Base-by-base conservation (phyloP, 371 early-diverging fungal species). In the Mucor racemosus region DNA sequence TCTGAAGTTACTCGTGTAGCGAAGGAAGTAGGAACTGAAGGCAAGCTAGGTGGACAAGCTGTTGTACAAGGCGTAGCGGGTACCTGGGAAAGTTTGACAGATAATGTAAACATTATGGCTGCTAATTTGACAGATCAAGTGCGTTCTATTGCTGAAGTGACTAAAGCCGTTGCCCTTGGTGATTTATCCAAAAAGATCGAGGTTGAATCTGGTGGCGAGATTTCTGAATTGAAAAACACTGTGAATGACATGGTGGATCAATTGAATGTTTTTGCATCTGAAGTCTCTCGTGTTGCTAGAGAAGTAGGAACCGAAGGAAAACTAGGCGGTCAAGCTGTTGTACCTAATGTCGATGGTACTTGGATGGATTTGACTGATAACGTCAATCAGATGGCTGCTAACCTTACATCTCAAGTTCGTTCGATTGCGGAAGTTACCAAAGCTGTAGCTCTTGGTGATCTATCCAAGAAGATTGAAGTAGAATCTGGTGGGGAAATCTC, bases 401-500 rank as follows among this genome's bases (percentile, higher is more conserved):
- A 87, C 55, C 60, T 87, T 1, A 87, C 88, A 7, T 70, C 72
- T 14, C 88, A 87, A 65, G 86, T 87, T 3, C 48, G 71, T 8
- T 75, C 77, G 4, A 87, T 87, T 54, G 85, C 86, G 0, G 69
- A 66, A 6, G 87, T 87, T 31, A 82, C 80, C 0, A 87, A 77
- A 19, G 86, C 88, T 0, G 84, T 88, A 4, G 86, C 88, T 4
- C 14, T 53, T n/a, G 83, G 80, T 53, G 84, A 84, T n/a, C 70
- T 78, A 3, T 80, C 81, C 0, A 78, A 74, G 8, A 83, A 84
- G 79, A 78, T 75, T 60, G 89, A 87, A 38, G 83, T 88, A 4
- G 87, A 88, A 46, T 84, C 86, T 1, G 76, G 82, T 13, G 90
- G 90, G 33, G 90, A 90, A 72, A 89, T 89, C 79, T 80, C 85